Evolutionary conservation across 2,329 filamentous ascomycete genomes (phyloP), one percentile per base, ranked within the genome.

Genomic region (Diaporthe aspalathi): DNA sequence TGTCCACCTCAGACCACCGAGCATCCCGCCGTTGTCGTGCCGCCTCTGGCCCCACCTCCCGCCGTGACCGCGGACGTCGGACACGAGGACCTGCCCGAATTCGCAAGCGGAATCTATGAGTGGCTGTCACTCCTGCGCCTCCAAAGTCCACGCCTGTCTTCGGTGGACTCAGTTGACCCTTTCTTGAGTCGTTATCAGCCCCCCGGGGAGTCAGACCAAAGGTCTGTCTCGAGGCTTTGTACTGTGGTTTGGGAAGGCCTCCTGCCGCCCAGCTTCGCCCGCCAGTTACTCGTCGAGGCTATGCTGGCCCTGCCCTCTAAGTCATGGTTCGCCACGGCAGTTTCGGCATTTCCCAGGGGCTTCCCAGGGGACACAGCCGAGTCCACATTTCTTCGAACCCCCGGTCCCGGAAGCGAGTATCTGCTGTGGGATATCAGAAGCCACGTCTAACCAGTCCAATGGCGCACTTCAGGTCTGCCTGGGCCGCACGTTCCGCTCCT

Each of bases 111-210:
- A 22, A 78, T 92, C 16, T 90, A 94, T 74, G 93, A 96, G 81
- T 96, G 92, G 91, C 78, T 95, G 0, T 90, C 90, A 2, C 81
- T 97, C n/a, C 78, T 91, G 6, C 85, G 87, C 14, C 84, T 94
- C 0, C 81, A 84, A 12, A 94, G 92, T 70, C 89, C 91, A n/a
- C 85, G 93, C 29, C 78, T 95, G 22, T 76, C 80, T 14, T 78
- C 81, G 4, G 78, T 78, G 12, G 92, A 95, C 79, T 78, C 77
- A 6, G 86, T 94, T 40, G 91, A 95, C 79, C 82, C 88, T 0
- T 93, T 91, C 77, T 82, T 96, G 3, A 92, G 90, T 32, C 87
- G 90, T 27, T 95, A 95, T 78, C 80, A 83, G 14, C 83, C 89
- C 1, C 91, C 92, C 1, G 82, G 82, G 2, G 78, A 78, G 6